These are phyloP conservation scores for Centaurea solstitialis DNA, from an alignment of 129 eudicot species.

Conservation along the genomic window DNA sequence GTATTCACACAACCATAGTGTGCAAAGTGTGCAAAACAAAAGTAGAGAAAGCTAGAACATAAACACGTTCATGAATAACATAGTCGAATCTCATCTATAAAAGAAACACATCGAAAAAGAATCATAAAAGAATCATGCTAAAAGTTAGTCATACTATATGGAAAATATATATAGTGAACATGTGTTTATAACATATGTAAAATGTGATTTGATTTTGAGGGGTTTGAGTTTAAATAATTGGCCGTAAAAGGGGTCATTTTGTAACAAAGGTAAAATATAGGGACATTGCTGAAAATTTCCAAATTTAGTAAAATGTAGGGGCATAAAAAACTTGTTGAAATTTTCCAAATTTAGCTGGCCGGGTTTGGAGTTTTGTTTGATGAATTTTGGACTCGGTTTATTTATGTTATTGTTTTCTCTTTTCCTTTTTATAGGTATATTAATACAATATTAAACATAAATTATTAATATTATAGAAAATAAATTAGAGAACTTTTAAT, in stretches of 20 bases:
- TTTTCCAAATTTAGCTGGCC: slow-evolving; percentile 31
- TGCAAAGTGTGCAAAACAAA: background rate
- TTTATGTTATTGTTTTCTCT: background rate
- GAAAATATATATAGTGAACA: background rate
- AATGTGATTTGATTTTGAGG: background rate
- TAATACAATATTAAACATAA: no score
- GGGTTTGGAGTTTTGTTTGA: slow-evolving; percentile 2
- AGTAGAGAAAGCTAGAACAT: background rate
- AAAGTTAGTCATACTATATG: background rate
- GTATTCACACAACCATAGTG: no score
- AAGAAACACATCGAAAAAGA: background rate
- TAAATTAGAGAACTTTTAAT: no score
- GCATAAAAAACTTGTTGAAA: slow-evolving; percentile 18
- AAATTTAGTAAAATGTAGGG: background rate
- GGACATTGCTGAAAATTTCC: slow-evolving; percentile 20
- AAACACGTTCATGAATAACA: background rate
- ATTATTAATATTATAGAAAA: no score
- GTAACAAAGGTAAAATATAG: background rate
- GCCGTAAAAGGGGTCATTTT: background rate
- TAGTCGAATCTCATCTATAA: background rate
- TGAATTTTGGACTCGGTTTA: background rate
- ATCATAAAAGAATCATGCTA: background rate
- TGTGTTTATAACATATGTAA: background rate
- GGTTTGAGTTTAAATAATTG: background rate
- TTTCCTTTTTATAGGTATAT: no score